Conservation (phyloP, 2,329 filamentous ascomycete species). For the Fusarium coicis region DNA sequence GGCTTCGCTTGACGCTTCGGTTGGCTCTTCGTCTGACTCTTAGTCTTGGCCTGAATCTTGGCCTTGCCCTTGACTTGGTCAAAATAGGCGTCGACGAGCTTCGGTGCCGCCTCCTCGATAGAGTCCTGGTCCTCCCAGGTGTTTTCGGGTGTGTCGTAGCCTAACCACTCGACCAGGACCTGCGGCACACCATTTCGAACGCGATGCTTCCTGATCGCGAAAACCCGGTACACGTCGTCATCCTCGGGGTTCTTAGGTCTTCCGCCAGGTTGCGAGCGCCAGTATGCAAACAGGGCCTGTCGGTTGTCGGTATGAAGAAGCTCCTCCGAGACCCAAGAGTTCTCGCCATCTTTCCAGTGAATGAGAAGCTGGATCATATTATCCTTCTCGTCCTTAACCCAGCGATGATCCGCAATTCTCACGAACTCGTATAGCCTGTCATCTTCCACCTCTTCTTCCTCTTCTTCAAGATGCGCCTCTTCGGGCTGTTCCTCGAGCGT, state of each 20-base stretch:
- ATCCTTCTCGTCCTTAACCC: conserved; percentile 20
- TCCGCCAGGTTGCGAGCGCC: conserved; percentile 43
- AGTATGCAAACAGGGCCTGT: conserved; percentile 48
- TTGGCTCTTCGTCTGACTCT: background rate
- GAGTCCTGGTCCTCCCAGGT: conserved; percentile 46
- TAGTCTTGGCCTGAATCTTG: conserved; percentile 13
- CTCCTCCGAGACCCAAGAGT: conserved; percentile 51
- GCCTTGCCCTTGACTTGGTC: conserved; percentile 1
- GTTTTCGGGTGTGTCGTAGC: conserved; percentile 44
- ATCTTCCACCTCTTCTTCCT: background rate
- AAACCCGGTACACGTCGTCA: conserved; percentile 46
- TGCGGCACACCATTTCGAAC: conserved; percentile 40
- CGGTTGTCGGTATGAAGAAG: conserved; percentile 49
- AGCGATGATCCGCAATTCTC: conserved; percentile 44
- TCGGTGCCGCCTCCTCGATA: conserved; percentile 44
- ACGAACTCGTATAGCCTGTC: conserved; percentile 14
- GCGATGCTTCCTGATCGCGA: conserved; percentile 48
- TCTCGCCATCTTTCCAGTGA: conserved; percentile 45
- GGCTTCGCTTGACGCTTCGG: background rate
- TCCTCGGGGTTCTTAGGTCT: conserved; percentile 48
- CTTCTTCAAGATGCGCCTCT: background rate
- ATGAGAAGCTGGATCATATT: conserved; percentile 47
- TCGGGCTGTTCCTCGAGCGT: background rate
- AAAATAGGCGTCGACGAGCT: conserved; percentile 46
- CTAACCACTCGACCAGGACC: conserved; percentile 52